Evolutionary conservation across 169 alveolate species (phyloP).

Genomic region (Eimeria zaria): DNA sequence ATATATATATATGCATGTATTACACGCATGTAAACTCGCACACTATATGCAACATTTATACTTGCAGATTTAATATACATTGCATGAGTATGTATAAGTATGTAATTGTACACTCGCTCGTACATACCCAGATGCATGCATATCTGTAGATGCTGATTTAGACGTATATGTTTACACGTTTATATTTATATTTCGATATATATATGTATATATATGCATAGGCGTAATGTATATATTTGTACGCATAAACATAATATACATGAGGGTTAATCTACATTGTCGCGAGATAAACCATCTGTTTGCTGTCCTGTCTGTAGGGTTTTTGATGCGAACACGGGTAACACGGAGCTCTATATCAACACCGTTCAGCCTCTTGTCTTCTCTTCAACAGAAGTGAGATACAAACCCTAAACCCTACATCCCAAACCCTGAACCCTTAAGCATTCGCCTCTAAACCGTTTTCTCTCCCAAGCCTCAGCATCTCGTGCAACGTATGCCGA

Average conservation of each 20-base stretch:
- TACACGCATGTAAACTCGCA: too few relatives aligned
- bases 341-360: constrained; percentile 31
- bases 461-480: neutral
- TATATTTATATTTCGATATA: neutral
- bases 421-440: neutral
- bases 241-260: neutral
- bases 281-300: too few relatives aligned
- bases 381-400: constrained; percentile 70
- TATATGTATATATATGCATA: neutral
- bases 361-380: constrained; percentile 79
- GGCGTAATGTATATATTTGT: neutral
- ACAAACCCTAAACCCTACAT: neutral
- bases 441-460: neutral
- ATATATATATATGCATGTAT: too few relatives aligned
- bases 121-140: neutral
- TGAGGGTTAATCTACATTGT: too few relatives aligned
- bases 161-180: neutral
- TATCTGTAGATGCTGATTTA: neutral
- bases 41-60: too few relatives aligned
- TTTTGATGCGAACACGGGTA: constrained; percentile 53
- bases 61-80: too few relatives aligned
- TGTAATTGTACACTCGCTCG: neutral
- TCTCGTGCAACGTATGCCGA: neutral
- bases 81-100: neutral
- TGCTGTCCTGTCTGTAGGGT: neutral